These are phyloP conservation scores for Staphylotrichum tortipilum DNA, from an alignment of 495 filamentous ascomycete genomes.

Conservation along the genomic window DNA sequence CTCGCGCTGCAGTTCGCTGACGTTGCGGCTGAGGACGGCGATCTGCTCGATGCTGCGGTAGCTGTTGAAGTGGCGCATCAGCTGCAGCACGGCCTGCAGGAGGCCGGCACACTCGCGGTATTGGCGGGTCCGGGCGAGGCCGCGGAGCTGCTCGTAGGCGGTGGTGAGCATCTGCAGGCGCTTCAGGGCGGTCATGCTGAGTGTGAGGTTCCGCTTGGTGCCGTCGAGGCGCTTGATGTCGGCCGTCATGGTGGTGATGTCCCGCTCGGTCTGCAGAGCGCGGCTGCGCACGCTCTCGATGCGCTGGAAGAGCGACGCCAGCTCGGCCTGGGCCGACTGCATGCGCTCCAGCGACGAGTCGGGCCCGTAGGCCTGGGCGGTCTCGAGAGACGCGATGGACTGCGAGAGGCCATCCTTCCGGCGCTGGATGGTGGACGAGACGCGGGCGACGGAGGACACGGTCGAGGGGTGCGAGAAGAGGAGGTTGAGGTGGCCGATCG, in stretches of 20 bases:
- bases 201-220: constrained; percentile 91
- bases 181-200: constrained; percentile 97
- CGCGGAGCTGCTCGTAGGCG: constrained; percentile 90
- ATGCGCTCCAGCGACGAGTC: constrained; percentile 82
- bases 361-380: constrained; percentile 76
- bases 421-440: constrained; percentile 60
- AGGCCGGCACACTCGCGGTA: constrained; percentile 95
- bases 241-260: constrained; percentile 97
- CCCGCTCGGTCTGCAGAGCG: constrained; percentile 83
- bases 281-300: constrained; percentile 89
- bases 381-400: constrained; percentile 69
- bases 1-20: constrained; percentile 89
- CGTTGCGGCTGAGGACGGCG: constrained; percentile 83
- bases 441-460: constrained; percentile 64
- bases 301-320: constrained; percentile 84
- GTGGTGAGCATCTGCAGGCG: constrained; percentile 97
- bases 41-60: constrained; percentile 98
- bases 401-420: constrained; percentile 79
- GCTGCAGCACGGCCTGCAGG: constrained; percentile 90
- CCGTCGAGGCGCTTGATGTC: constrained; percentile 97
- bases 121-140: constrained; percentile 73
- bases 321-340: constrained; percentile 78
- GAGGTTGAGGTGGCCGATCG: constrained; percentile 83
- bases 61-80: constrained; percentile 98
- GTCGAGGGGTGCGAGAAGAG: constrained; percentile 90